Percentiles rank a stretch among this genome's conserved stretches.
Evolutionary conservation across 768 basidiomycete species (phyloP).

Genomic region (Psilocybe tampanensis): DNA sequence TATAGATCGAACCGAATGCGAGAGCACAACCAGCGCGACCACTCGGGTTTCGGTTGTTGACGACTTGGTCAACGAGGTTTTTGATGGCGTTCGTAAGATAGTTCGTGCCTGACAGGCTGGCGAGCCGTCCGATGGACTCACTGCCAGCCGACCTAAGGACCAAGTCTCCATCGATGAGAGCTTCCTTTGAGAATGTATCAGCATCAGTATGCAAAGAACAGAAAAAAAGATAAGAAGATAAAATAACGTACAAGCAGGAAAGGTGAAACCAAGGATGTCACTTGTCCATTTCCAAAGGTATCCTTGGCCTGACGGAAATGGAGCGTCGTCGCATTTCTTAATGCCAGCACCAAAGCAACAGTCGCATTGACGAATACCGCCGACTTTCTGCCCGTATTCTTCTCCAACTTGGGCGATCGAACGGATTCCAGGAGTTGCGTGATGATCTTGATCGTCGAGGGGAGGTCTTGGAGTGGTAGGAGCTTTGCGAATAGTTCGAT

Average conservation of each 20-base stretch:
- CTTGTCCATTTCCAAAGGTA: conserved; percentile 63
- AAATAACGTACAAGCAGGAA: conserved; percentile 70
- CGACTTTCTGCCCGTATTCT: conserved; percentile 83
- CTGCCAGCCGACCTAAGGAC: conserved; percentile 79
- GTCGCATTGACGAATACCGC: conserved; percentile 83
- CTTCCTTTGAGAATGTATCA: conserved; percentile 50
- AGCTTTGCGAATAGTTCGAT: conserved; percentile 85
- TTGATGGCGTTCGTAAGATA: conserved; percentile 90
- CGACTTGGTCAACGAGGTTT: conserved; percentile 88
- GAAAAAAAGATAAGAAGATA: background rate
- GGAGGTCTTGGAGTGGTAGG: conserved; percentile 75
- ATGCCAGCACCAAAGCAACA: conserved; percentile 69
- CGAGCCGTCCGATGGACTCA: conserved; percentile 87
- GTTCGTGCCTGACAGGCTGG: conserved; percentile 77
- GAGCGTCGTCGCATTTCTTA: conserved; percentile 56
- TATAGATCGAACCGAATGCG: conserved; percentile 91
- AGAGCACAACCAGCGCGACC: conserved; percentile 92
- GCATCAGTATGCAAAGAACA: background rate
- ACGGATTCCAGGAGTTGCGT: conserved; percentile 64
- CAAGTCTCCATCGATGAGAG: conserved; percentile 78
- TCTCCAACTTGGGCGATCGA: conserved; percentile 79
- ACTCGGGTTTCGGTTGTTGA: conserved; percentile 91
- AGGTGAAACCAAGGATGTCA: conserved; percentile 61
- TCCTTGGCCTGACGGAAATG: conserved; percentile 64
- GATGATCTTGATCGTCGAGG: conserved; percentile 55